Conservation (phyloP, 2,329 filamentous ascomycete species). For the Pseudogymnoascus sp. region DNA sequence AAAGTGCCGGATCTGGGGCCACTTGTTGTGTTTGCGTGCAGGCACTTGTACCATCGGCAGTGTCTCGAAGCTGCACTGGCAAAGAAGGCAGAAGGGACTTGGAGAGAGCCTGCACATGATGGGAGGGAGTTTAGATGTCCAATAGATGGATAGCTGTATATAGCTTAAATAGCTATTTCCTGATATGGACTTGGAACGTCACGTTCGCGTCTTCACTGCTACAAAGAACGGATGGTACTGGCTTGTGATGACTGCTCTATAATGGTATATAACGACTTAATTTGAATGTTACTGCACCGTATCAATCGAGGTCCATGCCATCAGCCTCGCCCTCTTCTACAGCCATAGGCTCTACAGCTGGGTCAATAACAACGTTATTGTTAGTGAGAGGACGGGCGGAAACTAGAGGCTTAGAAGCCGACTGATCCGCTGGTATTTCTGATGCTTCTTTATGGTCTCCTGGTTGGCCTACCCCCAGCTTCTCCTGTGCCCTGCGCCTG, state of each 20-base stretch:
- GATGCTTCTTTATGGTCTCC: background rate
- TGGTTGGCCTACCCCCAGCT: slow-evolving; percentile 24
- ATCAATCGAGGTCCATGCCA: slow-evolving; percentile 8
- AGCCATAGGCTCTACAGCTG: background rate
- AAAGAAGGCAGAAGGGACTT: slow-evolving; percentile 40
- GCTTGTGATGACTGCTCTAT: background rate
- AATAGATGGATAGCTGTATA: slow-evolving; percentile 33
- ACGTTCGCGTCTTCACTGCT: background rate
- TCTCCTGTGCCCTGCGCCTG: slow-evolving; percentile 58
- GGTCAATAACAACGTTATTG: background rate
- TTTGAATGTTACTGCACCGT: background rate
- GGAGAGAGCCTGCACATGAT: slow-evolving; percentile 50
- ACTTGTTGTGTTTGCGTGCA: slow-evolving; percentile 61
- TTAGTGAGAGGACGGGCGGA: background rate
- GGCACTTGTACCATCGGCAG: slow-evolving; percentile 62
- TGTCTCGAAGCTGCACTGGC: slow-evolving; percentile 61
- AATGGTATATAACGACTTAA: background rate
- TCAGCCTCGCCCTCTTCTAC: background rate
- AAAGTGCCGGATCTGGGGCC: slow-evolving; percentile 50
- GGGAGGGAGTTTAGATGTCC: slow-evolving; percentile 32
- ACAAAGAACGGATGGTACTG: background rate
- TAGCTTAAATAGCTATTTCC: background rate
- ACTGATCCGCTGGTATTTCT: background rate
- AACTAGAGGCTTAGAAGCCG: background rate
- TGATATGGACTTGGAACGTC: background rate